Percentiles rank a stretch among this genome's conserved stretches.
These are phyloP conservation scores for Sphagnum magellanicum DNA, from an alignment of 228 moss, liverwort and hornwort species.

Conservation along the genomic window DNA sequence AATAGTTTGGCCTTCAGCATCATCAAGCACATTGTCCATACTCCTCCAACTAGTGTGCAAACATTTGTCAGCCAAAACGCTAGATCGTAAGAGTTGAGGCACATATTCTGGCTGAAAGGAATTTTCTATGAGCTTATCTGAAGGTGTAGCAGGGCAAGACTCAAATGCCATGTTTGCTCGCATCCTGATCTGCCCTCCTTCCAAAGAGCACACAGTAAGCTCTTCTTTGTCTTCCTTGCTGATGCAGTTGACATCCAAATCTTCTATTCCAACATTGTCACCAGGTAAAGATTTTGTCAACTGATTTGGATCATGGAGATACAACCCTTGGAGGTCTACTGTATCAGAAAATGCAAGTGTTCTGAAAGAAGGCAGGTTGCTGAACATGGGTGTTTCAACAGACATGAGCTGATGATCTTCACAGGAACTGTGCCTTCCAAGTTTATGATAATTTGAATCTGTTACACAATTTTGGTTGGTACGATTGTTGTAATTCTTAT, in stretches of 20 bases:
- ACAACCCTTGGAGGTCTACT: background rate
- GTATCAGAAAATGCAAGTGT: background rate
- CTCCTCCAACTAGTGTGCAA: slow-evolving; percentile 18
- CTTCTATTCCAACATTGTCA: slow-evolving; percentile 16
- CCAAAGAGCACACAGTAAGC: slow-evolving; percentile 23
- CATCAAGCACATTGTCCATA: slow-evolving; percentile 17
- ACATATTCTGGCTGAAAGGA: slow-evolving; percentile 11
- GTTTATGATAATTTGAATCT: background rate
- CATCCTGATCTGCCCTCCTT: slow-evolving; percentile 54
- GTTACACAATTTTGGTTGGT: background rate
- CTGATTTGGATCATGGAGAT: background rate
- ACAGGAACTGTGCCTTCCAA: background rate
- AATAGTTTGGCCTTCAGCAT: background rate
- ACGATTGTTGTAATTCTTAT: background rate
- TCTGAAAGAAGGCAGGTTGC: background rate
- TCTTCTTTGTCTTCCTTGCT: slow-evolving; percentile 28
- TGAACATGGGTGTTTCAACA: background rate
- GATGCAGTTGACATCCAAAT: slow-evolving; percentile 33
- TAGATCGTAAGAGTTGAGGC: slow-evolving; percentile 19
- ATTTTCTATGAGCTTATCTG: slow-evolving; percentile 10
- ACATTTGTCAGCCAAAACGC: slow-evolving; percentile 9
- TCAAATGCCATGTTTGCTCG: slow-evolving; percentile 79
- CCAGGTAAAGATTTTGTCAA: slow-evolving; percentile 4
- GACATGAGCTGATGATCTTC: background rate
- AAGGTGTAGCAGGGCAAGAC: slow-evolving; percentile 14